Evolutionary conservation across 345 rosid species (phyloP).

Genomic region (Hevea brasiliensis): DNA sequence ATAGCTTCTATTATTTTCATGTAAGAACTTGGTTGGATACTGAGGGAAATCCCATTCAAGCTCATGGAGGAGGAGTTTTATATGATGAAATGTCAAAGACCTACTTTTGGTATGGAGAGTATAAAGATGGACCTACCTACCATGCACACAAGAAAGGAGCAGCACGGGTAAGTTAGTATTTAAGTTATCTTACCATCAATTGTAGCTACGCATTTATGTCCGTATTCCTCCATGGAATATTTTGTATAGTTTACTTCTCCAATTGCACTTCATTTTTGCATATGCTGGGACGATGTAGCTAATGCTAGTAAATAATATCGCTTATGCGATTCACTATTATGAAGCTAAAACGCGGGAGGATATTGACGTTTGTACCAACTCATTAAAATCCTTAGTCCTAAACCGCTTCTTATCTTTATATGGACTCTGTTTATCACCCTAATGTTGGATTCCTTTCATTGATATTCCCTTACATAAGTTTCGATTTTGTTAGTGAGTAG

Average conservation of each 20-base stretch:
- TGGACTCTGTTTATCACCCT: not conserved
- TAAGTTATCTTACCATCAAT: conserved; percentile 5
- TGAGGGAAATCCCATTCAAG: conserved; percentile 87
- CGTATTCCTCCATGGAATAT: not conserved
- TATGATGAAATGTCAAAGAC: conserved; percentile 55
- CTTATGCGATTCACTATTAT: not conserved
- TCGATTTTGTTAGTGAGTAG: not conserved
- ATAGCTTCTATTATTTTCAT: conserved; percentile 56
- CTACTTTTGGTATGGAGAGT: conserved; percentile 93
- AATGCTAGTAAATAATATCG: conserved; percentile 17
- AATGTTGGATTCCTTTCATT: not conserved
- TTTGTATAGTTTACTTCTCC: conserved; percentile 1
- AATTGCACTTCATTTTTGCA: not conserved
- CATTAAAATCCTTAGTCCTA: not conserved
- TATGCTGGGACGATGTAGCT: conserved; percentile 6
- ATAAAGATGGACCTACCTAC: conserved; percentile 91
- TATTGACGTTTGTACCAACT: not conserved
- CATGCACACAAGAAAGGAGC: conserved; percentile 71
- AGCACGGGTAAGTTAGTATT: conserved; percentile 64
- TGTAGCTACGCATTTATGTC: conserved; percentile 7
- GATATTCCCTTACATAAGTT: not conserved
- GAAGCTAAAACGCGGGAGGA: conserved; percentile 1
- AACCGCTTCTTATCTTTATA: not conserved
- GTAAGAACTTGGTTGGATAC: conserved; percentile 92
- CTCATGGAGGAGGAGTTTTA: conserved; percentile 88